Evolutionary conservation across 257 asterid species (phyloP).

Genomic region (Orobanche coerulescens): DNA sequence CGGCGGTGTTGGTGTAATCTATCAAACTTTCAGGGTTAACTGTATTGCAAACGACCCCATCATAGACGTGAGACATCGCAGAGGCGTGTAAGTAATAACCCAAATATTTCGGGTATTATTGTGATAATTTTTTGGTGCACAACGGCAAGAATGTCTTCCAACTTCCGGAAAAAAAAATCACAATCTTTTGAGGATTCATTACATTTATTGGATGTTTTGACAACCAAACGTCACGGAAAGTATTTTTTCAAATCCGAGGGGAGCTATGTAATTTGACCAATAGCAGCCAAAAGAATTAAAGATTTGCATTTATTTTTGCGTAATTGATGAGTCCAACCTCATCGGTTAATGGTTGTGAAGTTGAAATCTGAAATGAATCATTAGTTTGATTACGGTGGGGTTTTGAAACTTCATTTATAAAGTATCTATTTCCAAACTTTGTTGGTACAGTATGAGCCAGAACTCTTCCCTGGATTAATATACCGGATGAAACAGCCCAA

Average conservation of each 20-base stretch:
- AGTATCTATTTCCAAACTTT: slow-evolving; percentile 6
- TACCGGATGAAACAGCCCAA: slow-evolving; percentile 40
- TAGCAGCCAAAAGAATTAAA: background rate
- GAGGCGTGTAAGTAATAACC: background rate
- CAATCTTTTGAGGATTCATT: background rate
- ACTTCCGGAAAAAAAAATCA: background rate
- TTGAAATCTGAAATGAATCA: background rate
- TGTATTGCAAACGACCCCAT: background rate
- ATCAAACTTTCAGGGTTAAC: background rate
- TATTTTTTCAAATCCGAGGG: background rate
- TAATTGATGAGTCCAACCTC: background rate
- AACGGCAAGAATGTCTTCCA: background rate
- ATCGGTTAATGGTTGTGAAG: background rate
- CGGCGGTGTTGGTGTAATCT: background rate
- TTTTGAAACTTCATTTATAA: background rate
- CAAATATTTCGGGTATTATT: background rate
- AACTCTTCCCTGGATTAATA: slow-evolving; percentile 37
- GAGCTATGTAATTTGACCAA: too few relatives aligned
- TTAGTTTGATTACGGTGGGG: background rate
- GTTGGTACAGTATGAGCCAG: slow-evolving; percentile 35
- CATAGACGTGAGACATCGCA: background rate
- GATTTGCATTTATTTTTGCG: background rate
- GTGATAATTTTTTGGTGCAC: background rate
- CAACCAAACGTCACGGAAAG: background rate
- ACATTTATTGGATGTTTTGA: too few relatives aligned